Conservation (phyloP, 2,329 filamentous ascomycete genomes). For the Beauveria brongniartii region DNA sequence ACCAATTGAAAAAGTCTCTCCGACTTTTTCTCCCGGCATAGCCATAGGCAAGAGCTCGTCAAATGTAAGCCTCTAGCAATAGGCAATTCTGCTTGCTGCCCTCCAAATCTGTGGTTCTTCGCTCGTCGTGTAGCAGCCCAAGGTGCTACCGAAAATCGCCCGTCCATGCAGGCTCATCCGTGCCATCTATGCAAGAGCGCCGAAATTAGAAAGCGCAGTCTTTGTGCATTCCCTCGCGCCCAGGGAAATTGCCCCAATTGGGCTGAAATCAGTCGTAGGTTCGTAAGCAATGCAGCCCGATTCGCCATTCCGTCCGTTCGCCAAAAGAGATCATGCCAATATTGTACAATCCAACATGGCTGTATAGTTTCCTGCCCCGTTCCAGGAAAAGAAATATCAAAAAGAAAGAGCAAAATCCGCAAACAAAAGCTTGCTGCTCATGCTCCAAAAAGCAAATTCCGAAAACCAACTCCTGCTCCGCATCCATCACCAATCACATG, state of each 20-base stretch:
- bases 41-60: constrained; percentile 5
- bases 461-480: constrained; percentile 15
- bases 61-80: not conserved
- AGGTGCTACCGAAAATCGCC: constrained; percentile 10
- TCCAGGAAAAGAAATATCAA: constrained; percentile 17
- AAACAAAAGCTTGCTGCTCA: constrained; percentile 12
- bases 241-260: not conserved
- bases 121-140: constrained; percentile 10
- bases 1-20: not conserved
- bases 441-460: constrained; percentile 17
- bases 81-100: constrained; percentile 11
- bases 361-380: not conserved
- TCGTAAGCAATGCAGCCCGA: constrained; percentile 25
- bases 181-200: constrained; percentile 8
- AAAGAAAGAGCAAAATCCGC: constrained; percentile 18
- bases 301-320: constrained; percentile 30
- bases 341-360: constrained; percentile 34
- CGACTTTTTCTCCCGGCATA: constrained; percentile 1
- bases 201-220: constrained; percentile 2
- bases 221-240: constrained; percentile 1
- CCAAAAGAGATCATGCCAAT: constrained; percentile 27
- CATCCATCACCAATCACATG: constrained; percentile 21
- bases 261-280: constrained; percentile 17
- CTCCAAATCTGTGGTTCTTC: not conserved
- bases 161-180: not conserved